Percentiles rank a stretch among this genome's conserved stretches.
Conservation (phyloP, 192 early-diverging fungal genomes). For the Entomortierella lignicola region DNA sequence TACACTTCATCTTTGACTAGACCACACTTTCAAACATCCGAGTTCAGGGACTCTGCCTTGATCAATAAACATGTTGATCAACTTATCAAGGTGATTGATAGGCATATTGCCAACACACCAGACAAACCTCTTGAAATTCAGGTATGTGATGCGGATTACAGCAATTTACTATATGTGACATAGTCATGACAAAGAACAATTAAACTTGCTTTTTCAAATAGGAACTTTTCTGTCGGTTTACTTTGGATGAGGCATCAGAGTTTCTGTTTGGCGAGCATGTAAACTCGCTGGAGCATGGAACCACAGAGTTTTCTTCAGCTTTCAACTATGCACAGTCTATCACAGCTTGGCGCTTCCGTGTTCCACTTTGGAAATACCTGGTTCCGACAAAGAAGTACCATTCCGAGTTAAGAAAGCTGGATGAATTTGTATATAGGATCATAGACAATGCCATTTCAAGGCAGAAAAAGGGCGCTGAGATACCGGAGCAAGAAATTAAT, state of each 20-base stretch:
- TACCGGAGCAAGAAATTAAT: neutral
- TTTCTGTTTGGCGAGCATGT: slow-evolving; percentile 47
- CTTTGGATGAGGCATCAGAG: slow-evolving; percentile 44
- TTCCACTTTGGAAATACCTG: slow-evolving; percentile 31
- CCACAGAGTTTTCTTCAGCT: slow-evolving; percentile 26
- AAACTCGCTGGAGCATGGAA: slow-evolving; percentile 20
- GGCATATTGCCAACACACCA: slow-evolving; percentile 17
- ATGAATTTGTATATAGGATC: slow-evolving; percentile 43
- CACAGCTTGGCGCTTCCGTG: slow-evolving; percentile 46
- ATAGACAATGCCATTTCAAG: slow-evolving; percentile 34
- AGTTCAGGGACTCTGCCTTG: slow-evolving; percentile 39
- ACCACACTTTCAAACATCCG: slow-evolving; percentile 49
- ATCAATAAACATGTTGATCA: slow-evolving; percentile 46
- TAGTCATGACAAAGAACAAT: no score
- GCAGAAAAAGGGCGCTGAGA: slow-evolving; percentile 5
- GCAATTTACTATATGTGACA: no score
- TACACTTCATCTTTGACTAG: slow-evolving; percentile 5
- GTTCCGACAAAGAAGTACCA: slow-evolving; percentile 9
- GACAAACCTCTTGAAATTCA: slow-evolving; percentile 29
- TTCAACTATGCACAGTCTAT: slow-evolving; percentile 44
- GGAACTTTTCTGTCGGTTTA: slow-evolving; percentile 38
- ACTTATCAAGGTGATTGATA: slow-evolving; percentile 29
- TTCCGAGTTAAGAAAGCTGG: slow-evolving; percentile 26
- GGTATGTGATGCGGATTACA: slow-evolving; percentile 4
- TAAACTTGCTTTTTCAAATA: neutral